These are phyloP conservation scores for Rhododendron williamsianum DNA, from an alignment of 148 eudicot genomes.

Conservation along the genomic window DNA sequence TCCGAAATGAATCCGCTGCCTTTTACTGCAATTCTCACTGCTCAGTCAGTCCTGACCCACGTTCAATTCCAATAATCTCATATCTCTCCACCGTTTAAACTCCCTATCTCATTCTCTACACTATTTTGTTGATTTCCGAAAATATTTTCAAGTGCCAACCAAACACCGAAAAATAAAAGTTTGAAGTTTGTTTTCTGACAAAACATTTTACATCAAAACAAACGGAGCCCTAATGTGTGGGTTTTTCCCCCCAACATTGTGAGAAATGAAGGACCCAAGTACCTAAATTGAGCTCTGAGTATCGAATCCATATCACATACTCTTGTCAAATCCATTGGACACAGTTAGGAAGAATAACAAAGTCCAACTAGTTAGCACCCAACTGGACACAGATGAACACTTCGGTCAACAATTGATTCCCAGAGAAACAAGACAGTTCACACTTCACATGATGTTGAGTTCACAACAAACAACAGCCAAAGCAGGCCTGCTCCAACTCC, in stretches of 20 bases:
- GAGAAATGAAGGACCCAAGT: not conserved
- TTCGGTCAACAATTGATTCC: slow-evolving; percentile 9
- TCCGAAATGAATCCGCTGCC: no score
- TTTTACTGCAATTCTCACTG: no score
- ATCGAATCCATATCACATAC: not conserved
- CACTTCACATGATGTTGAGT: slow-evolving; percentile 12
- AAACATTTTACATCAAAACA: no score
- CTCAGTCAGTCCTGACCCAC: no score
- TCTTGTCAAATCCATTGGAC: not conserved
- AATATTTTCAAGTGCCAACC: no score
- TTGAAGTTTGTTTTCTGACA: no score
- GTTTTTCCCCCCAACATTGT: not conserved
- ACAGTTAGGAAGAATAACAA: not conserved
- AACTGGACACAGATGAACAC: not conserved
- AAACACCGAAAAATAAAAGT: no score
- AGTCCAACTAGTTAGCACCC: not conserved
- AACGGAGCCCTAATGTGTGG: no score
- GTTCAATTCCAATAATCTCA: no score
- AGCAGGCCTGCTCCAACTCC: not conserved
- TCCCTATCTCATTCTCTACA: no score
- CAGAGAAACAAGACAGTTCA: slow-evolving; percentile 8
- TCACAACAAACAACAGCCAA: slow-evolving; percentile 18
- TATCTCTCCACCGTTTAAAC: no score
- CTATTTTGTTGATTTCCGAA: no score
- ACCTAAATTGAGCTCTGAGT: not conserved